Base-by-base conservation (phyloP, 2,329 filamentous ascomycete genomes). In the Clonostachys solani region DNA sequence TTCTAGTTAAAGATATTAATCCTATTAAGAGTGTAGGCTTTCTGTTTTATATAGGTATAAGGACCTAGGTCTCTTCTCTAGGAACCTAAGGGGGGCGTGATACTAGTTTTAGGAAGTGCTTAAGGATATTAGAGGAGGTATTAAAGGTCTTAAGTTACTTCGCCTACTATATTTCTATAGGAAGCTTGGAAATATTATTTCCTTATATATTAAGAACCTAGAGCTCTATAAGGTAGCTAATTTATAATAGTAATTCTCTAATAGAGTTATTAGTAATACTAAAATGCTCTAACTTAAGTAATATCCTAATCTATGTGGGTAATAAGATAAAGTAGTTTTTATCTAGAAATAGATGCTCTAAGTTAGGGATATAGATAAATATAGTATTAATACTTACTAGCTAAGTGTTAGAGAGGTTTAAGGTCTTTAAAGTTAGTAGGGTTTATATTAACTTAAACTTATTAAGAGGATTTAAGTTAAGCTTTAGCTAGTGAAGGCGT, bases 121-220 rank as follows among this genome's bases (percentile, higher is more conserved):
- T 87, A 17, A 99, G 75, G 7, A 97, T 85, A 56, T 99, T 99
- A 12, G 94, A 96, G 1, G 92, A 97, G 12, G 95, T 85, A 57
- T 99, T 99, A 49, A 99, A 78, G 0, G 87, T 92, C 65, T 97
- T 92, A 47, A 99, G 69, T 61, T 87, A 91, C 56, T 86, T 86
- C 45, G 92, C 92, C 75, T 89, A 92, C 94, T 94, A 99, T n/a
- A 99, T 78, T 61, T 99, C 94, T 60, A 89, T 83, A 3, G 94
- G 94, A 33, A 99, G 74, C 59, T 86, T 87, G 54, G 86, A 87
- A 49, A 99, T 79, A 60, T 97, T 99, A 71, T 97, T 99, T 60
- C 94, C 90, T 53, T 92, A 82, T 16, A 96, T 79, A 61, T 99
- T 92, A 38, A 99, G 75, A 52, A 91, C 86, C 46, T 84, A 86